Conservation (phyloP, 768 basidiomycete genomes). For the Boletus sp. region DNA sequence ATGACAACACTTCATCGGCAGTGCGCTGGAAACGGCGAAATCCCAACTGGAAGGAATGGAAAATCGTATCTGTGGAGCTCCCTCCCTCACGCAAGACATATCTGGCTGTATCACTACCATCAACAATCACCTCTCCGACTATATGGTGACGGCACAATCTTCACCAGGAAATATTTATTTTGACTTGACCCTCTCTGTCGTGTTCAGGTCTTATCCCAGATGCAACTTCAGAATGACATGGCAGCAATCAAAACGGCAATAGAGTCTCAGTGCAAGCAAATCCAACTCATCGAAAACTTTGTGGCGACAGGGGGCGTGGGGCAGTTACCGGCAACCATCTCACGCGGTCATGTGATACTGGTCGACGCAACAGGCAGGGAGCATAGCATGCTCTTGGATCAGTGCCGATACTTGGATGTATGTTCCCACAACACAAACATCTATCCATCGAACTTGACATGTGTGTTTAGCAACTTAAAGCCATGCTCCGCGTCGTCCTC, state of each 20-base stretch:
- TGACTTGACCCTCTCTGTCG: not conserved
- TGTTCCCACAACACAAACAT: not conserved
- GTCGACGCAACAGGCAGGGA: conserved; percentile 5
- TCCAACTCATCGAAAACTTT: not conserved
- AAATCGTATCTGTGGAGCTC: not conserved
- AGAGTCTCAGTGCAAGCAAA: not conserved
- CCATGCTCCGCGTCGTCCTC: not conserved
- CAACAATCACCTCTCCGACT: not conserved
- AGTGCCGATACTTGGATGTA: not conserved
- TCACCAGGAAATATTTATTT: fast-evolving
- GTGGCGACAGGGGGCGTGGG: not conserved
- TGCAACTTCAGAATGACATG: not conserved
- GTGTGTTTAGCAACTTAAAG: not conserved
- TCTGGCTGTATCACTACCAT: not conserved
- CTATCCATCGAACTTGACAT: not conserved
- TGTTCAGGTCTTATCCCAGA: not conserved
- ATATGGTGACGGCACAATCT: not conserved
- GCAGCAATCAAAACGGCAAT: not conserved
- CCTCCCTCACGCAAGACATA: conserved; percentile 3
- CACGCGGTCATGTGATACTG: not conserved
- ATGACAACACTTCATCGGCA: not conserved
- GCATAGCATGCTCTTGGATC: conserved; percentile 1
- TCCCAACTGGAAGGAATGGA: not conserved
- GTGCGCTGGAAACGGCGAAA: not conserved
- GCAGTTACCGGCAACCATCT: not conserved